Conservation (phyloP, 345 rosid species). For the Rhodomyrtus tomentosa region DNA sequence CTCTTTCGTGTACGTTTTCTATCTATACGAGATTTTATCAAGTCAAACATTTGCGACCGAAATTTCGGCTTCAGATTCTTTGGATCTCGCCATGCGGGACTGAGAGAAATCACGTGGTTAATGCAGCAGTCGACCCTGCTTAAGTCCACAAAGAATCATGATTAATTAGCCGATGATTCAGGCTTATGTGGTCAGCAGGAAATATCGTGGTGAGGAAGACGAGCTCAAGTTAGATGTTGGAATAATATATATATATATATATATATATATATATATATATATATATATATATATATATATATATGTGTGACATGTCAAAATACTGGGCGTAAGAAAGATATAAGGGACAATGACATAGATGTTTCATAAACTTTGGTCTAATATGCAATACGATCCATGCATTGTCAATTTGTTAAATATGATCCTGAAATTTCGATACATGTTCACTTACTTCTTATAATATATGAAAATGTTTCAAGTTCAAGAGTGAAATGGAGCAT, state of each 20-base stretch:
- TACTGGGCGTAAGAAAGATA: background rate
- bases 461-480: no score
- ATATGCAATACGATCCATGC: no score
- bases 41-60: background rate
- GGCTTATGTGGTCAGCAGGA: background rate
- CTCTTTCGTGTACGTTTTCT: background rate
- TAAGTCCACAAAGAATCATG: background rate
- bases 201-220: background rate
- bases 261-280: no score
- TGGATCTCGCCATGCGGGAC: background rate
- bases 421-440: no score
- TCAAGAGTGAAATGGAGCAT: no score
- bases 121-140: background rate
- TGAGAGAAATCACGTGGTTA: rapidly evolving
- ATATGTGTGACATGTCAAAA: no score
- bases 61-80: background rate
- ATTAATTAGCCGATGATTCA: background rate
- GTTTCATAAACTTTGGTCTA: no score
- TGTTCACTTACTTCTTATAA: no score
- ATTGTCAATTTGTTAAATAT: no score
- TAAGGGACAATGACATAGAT: no score
- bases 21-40: rapidly evolving
- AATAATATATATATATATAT: no score
- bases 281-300: no score
- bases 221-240: background rate